These are phyloP conservation scores for Sophora flavescens DNA, from an alignment of 306 rosid genomes.

Conservation along the genomic window DNA sequence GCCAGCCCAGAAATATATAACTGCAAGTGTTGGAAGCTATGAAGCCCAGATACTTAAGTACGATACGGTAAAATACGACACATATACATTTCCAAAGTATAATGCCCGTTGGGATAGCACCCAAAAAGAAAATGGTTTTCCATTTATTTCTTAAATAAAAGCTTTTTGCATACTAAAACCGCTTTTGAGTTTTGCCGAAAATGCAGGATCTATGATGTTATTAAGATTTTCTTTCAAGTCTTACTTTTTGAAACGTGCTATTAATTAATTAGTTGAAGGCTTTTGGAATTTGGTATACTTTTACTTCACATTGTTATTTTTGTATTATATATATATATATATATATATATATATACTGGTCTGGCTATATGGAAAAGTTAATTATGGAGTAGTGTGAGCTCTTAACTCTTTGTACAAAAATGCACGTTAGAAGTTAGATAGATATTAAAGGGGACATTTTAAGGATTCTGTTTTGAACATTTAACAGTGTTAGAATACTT, in stretches of 20 bases:
- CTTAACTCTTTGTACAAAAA: background rate
- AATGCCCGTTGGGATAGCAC: no score
- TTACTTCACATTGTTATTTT: slow-evolving; percentile 1
- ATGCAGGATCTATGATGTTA: slow-evolving; percentile 10
- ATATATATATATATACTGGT: no score
- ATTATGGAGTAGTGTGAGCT: slow-evolving; percentile 1
- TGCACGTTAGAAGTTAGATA: slow-evolving; percentile 25
- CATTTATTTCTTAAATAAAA: background rate
- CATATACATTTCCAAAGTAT: no score
- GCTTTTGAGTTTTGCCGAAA: slow-evolving; percentile 18
- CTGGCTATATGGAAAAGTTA: background rate
- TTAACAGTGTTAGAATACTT: background rate
- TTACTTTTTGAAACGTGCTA: background rate
- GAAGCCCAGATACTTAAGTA: no score
- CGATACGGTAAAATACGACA: no score
- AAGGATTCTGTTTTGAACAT: slow-evolving; percentile 32
- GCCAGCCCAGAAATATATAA: no score
- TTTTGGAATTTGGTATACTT: background rate
- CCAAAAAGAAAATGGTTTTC: no score
- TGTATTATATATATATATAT: background rate
- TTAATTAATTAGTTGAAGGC: background rate
- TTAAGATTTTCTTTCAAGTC: slow-evolving; percentile 3
- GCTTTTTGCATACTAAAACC: background rate
- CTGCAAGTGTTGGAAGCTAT: no score
- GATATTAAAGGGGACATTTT: slow-evolving; percentile 35